A percentile compares a stretch with the other conserved stretches of the same genome.
Conservation (phyloP, 768 basidiomycete species). For the Podaxis rugospora region DNA sequence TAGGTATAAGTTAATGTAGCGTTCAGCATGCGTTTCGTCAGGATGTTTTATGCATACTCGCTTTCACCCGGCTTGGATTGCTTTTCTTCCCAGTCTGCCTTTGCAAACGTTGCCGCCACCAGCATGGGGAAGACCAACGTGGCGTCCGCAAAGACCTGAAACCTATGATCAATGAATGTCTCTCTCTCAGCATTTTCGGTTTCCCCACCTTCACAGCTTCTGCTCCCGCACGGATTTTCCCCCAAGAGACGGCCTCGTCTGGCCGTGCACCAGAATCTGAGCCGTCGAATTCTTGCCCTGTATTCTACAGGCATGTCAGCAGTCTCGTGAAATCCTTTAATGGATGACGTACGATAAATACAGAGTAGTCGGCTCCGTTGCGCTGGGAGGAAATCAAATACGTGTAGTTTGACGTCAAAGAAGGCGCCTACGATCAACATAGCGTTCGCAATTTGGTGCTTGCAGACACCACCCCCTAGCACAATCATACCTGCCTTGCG, state of each 20-base stretch:
- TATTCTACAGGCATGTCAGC: constrained; percentile 57
- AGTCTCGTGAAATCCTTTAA: not conserved
- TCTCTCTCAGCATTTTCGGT: not conserved
- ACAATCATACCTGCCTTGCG: constrained; percentile 98
- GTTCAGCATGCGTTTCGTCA: constrained; percentile 5
- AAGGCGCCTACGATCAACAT: constrained; percentile 85
- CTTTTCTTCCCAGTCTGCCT: constrained; percentile 22
- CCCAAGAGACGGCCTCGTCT: constrained; percentile 98
- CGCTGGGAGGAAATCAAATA: constrained; percentile 46
- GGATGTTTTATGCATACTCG: not conserved
- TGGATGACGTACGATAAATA: constrained; percentile 71
- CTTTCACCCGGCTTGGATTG: not conserved
- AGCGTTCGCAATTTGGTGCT: constrained; percentile 99
- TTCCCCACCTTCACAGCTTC: constrained; percentile 72
- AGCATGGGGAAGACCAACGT: constrained; percentile 94
- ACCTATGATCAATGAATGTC: not conserved
- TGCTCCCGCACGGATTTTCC: constrained; percentile 87
- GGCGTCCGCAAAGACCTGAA: constrained; percentile 87
- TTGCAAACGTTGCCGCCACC: constrained; percentile 91
- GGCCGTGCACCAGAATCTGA: constrained; percentile 96
- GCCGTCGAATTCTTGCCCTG: constrained; percentile 98
- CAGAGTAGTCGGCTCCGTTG: constrained; percentile 96
- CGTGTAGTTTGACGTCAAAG: no score
- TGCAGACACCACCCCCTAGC: constrained; percentile 96
- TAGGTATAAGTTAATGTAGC: not conserved